Evolutionary conservation across 2,329 filamentous ascomycete species (phyloP), one percentile per base, ranked within the genome.

Genomic region (Pseudocercospora fijiensis): DNA sequence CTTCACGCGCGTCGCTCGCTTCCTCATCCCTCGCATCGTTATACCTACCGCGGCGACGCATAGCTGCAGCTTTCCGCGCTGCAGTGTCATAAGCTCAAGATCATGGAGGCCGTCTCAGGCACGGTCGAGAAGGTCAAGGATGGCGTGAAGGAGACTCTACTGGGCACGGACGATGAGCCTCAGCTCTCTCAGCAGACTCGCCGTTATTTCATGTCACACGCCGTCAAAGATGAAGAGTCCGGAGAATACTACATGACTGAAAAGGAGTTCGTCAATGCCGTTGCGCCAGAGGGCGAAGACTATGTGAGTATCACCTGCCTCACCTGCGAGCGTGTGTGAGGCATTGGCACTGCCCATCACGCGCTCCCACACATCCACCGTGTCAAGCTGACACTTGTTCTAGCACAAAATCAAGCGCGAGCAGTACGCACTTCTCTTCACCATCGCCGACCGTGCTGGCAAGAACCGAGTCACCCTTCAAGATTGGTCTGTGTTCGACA

Each of bases 351-450:
- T 49, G 30, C 1, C 16, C 16, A 16, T 51, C 20, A 18, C 30
- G 28, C 47, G 26, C 37, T 18, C 11, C 28, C 30, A 33, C 37
- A 41, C 49, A 26, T 41, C 27, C 56, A 26, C 24, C 11, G 33
- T 20, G 33, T 18, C 41, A 57, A 33, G 62, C 69, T 68, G 66
- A 70, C 62, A 52, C 26, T 22, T 28, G 11, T 51, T 68, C 70
- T 75, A 98, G 94, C 93, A 96, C 83, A 99, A 99, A 80, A 98
- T 99, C 82, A 91, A 92, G 80, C 89, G 94, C 71, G 90, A 96
- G 72, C 95, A 98, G 78, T 99, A 97, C 79, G 88, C 89, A 58
- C 90, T 99, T 74, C 90, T 99, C 55, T 99, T 99, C 80, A 83
- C 84, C 68, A 90, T 99, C 63, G 95, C 95, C 72, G 95, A 99